Percentiles rank a stretch among this genome's conserved stretches.
Evolutionary conservation across 2,329 filamentous ascomycete species (phyloP).

Genomic region (Dactylellina sp.): DNA sequence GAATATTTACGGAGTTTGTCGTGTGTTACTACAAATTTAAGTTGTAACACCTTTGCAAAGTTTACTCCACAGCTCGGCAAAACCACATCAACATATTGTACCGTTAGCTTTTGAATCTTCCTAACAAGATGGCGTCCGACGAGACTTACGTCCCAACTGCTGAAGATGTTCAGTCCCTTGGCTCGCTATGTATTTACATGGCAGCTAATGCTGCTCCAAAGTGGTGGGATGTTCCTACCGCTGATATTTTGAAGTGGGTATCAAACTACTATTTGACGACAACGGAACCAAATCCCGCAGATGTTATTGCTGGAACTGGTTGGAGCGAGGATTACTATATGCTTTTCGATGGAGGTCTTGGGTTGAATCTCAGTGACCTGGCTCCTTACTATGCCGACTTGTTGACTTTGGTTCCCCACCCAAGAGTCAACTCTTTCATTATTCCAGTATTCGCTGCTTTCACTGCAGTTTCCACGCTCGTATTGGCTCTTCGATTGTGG

Average conservation of each 20-base stretch:
- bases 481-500: constrained; percentile 44
- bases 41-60: background rate
- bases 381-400: constrained; percentile 42
- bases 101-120: background rate
- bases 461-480: constrained; percentile 39
- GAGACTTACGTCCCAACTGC: constrained; percentile 36
- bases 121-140: constrained; percentile 33
- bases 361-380: constrained; percentile 42
- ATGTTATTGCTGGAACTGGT: constrained; percentile 39
- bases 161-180: constrained; percentile 28
- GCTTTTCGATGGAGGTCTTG: constrained; percentile 43
- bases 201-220: constrained; percentile 44
- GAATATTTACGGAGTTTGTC: constrained; percentile 14
- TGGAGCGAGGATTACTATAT: constrained; percentile 48
- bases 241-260: constrained; percentile 32
- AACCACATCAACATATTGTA: background rate
- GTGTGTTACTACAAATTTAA: background rate
- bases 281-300: constrained; percentile 29
- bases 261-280: constrained; percentile 51
- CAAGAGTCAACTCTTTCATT: constrained; percentile 43
- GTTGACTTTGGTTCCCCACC: constrained; percentile 38
- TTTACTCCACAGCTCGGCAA: background rate
- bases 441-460: constrained; percentile 48
- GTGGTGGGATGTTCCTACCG: constrained; percentile 29
- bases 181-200: constrained; percentile 50